Base-by-base conservation (phyloP, 23 red algal species). In the Gracilaria caudata region DNA sequence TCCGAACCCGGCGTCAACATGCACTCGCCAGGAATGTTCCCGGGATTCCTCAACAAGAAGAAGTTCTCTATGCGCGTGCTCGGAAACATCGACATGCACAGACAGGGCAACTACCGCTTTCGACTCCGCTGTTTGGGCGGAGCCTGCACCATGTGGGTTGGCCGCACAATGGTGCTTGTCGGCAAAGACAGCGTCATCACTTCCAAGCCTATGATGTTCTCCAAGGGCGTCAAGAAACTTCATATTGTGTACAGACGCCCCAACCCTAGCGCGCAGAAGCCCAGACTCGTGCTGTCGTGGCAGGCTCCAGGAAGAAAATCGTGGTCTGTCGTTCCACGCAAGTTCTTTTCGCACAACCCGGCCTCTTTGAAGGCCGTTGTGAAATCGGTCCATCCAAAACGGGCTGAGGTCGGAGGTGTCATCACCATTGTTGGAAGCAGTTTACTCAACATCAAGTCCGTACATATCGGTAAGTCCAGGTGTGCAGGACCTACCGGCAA, bases 341-440 rank as follows among this genome's bases (percentile, higher is more conserved):
- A 76, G 24, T 51, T 51, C 66, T 74, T 86, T 20, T 73, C 82
- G 44, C 82, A 86, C 41, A 73, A 70, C 44, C 82, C 82, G 20
- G 64, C 82, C 23, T 30, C 51, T 6, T 28, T 71, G 32, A 58
- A 76, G 7, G 66, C 82, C n/a, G 82, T 86, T 53, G 82, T 86
- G 36, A 65, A 72, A 36, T 28, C 36, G 0, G 82, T 86, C 17
- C 17, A 43, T 29, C 82, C 82, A 23, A 47, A 16, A 46, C 59
- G 20, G 63, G 82, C 66, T 58, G 16, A 55, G 29, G 82, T 86
- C 0, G 82, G 82, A 8, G 58, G 65, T 56, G 68, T 72, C 7
- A 86, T 86, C 16, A 73, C 65, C n/a, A 59, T 86, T 73, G 68
- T 73, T 4, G 82, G 82, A 86, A 86, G 82, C 82, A 86, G 82